Evolutionary conservation across 306 rosid species (phyloP).

Genomic region (Cercis canadensis): DNA sequence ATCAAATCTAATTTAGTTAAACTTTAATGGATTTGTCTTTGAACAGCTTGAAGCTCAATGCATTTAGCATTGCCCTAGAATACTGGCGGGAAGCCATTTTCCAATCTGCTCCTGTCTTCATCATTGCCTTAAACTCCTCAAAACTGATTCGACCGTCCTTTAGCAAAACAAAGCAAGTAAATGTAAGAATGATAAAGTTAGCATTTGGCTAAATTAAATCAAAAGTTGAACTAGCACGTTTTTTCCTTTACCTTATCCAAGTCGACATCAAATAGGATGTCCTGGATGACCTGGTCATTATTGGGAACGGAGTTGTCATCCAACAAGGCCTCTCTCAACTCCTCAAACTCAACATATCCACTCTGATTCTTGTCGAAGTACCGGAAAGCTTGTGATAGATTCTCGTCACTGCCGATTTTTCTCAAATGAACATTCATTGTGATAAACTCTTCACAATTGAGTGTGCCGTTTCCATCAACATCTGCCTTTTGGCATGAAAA

Average conservation of each 20-base stretch:
- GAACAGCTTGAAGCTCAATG: conserved; percentile 76
- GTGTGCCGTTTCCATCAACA: conserved; percentile 79
- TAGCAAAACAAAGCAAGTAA: neutral
- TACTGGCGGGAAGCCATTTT: conserved; percentile 95
- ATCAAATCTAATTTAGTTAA: neutral
- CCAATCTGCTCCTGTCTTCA: conserved; percentile 89
- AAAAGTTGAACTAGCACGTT: no score
- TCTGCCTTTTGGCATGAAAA: conserved; percentile 70
- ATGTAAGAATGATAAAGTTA: neutral
- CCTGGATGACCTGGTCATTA: conserved; percentile 69
- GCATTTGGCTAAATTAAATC: neutral
- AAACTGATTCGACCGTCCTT: conserved; percentile 90
- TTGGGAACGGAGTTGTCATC: conserved; percentile 48
- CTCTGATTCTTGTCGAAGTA: conserved; percentile 78
- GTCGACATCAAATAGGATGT: conserved; percentile 83
- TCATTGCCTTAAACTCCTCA: conserved; percentile 87
- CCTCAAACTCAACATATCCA: conserved; percentile 90
- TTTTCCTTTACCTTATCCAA: conserved; percentile 73
- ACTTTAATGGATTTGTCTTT: conserved; percentile 57
- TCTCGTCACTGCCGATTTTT: conserved; percentile 73
- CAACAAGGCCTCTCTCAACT: conserved; percentile 73
- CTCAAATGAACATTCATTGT: conserved; percentile 74
- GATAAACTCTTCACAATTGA: conserved; percentile 80
- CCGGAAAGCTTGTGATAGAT: conserved; percentile 75
- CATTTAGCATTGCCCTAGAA: conserved; percentile 82